Evolutionary conservation across 164 flowering plant species (phyloP), one percentile per base, ranked within the genome.

Genomic region (Litsea cubeba): DNA sequence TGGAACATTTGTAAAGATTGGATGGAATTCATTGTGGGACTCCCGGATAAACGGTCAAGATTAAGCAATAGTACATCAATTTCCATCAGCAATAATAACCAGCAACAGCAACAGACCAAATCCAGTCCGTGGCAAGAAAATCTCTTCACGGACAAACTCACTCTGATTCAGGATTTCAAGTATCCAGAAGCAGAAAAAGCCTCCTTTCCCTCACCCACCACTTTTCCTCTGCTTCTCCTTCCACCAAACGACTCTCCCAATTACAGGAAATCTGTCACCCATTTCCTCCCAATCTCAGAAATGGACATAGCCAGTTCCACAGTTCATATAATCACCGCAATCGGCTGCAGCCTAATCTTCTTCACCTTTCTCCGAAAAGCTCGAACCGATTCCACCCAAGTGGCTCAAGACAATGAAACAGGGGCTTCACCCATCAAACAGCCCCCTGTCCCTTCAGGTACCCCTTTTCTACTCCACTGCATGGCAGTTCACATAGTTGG

Each of bases 311-410:
- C n/a, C 22, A 22, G 58, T 25, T 49, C 75, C 17, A 60, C 58
- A 63, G 46, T 64, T 40, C 54, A 54, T 3, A 17, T 72, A 12
- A 35, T 72, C 20, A 50, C 75, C 1, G 75, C 57, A 24, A 65
- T 72, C 68, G 75, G 75, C n/a, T 72, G 75, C 75, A 72, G 75
- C 75, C 75, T 72, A 20, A 57, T 72, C 32, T 65, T 72, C 58
- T 12, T 72, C 4, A 68, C 68, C 24, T 63, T 72, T 11, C 66
- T 62, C 32, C 50, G 69, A 24, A 35, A 17, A 14, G 3, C 18
- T 28, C 20, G 25, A 2, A 23, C 50, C 15, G 74, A 51, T 57
- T 35, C 24, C 25, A 15, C 23, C 35, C 35, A 32, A 71, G 25
- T 35, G 3, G 25, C 32, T 14, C 60, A 70, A 46, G 23, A 40